These are phyloP conservation scores for Cucumis melo DNA, from an alignment of 306 rosid species.

Conservation along the genomic window DNA sequence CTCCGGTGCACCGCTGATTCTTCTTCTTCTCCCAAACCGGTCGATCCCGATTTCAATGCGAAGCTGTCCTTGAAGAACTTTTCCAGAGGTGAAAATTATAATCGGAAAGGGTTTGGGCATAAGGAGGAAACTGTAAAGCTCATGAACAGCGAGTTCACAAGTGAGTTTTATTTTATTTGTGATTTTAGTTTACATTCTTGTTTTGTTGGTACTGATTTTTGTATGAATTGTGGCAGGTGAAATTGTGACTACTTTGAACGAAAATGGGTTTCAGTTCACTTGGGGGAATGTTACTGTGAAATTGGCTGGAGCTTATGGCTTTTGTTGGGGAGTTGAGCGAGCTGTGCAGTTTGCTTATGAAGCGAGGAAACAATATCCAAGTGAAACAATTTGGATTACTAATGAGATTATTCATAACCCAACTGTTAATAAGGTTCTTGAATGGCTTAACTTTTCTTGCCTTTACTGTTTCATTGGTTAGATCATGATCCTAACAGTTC, in stretches of 20 bases:
- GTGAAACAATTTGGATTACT: constrained; percentile 69
- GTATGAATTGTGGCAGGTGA: constrained; percentile 39
- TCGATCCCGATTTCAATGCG: constrained; percentile 56
- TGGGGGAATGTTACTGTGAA: constrained; percentile 89
- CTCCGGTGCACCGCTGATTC: constrained; percentile 44
- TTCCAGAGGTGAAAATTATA: constrained; percentile 68
- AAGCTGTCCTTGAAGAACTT: constrained; percentile 72
- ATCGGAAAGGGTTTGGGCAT: constrained; percentile 71
- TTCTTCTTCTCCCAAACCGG: constrained; percentile 17
- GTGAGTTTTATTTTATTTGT: constrained; percentile 22
- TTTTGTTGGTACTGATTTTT: neutral
- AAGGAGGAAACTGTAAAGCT: constrained; percentile 72
- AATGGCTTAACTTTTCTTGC: neutral
- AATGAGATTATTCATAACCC: constrained; percentile 96
- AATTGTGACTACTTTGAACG: constrained; percentile 63
- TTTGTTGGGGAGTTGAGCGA: constrained; percentile 95
- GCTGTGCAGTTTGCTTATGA: constrained; percentile 97
- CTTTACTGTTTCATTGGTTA: neutral
- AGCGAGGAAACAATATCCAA: constrained; percentile 82
- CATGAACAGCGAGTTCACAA: constrained; percentile 80
- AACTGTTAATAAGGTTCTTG: constrained; percentile 65
- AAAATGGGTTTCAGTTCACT: constrained; percentile 52
- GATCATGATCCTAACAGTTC: neutral
- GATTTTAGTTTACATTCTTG: neutral
- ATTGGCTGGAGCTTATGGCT: constrained; percentile 76